Percentiles rank a stretch among this genome's conserved stretches.
Evolutionary conservation across 768 basidiomycete species (phyloP).

Genomic region (Rhizopogon rudus): DNA sequence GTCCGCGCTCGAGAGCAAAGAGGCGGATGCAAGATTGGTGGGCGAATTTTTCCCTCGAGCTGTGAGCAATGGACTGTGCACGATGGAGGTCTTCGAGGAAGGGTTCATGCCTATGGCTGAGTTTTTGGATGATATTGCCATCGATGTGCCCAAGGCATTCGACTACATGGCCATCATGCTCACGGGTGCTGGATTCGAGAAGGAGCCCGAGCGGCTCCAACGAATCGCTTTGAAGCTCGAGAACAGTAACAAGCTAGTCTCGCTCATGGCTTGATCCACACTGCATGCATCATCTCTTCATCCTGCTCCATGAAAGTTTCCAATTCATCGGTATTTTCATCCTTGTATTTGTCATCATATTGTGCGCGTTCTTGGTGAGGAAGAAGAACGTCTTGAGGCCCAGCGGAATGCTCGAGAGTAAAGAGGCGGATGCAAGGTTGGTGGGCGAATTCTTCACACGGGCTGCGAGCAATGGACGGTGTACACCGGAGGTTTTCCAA

Average conservation of each 20-base stretch:
- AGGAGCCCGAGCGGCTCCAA: conserved; percentile 49
- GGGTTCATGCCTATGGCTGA: conserved; percentile 69
- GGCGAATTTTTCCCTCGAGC: conserved; percentile 67
- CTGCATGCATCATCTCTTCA: too few species aligned
- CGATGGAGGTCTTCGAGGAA: conserved; percentile 60
- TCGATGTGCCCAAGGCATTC: conserved; percentile 88
- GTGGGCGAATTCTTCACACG: conserved; percentile 71
- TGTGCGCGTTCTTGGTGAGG: too few species aligned
- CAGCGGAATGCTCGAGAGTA: conserved; percentile 52
- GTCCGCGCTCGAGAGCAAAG: conserved; percentile 75
- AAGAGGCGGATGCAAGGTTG: conserved; percentile 73
- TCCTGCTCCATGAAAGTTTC: too few species aligned
- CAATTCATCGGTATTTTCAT: too few species aligned
- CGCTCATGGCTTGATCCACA: conserved; percentile 36
- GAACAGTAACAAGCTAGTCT: conserved; percentile 56
- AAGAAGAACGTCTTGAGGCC: too few species aligned
- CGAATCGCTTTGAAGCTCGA: conserved; percentile 56
- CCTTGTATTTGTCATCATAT: too few species aligned
- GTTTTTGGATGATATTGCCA: conserved; percentile 80
- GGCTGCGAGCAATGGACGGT: conserved; percentile 55
- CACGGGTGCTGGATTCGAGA: conserved; percentile 55
- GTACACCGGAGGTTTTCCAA: conserved; percentile 60
- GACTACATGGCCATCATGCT: conserved; percentile 64
- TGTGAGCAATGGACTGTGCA: conserved; percentile 54
- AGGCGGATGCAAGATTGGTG: conserved; percentile 73